Conservation (phyloP, 768 basidiomycete genomes). For the Suillus fuscotomentosus region DNA sequence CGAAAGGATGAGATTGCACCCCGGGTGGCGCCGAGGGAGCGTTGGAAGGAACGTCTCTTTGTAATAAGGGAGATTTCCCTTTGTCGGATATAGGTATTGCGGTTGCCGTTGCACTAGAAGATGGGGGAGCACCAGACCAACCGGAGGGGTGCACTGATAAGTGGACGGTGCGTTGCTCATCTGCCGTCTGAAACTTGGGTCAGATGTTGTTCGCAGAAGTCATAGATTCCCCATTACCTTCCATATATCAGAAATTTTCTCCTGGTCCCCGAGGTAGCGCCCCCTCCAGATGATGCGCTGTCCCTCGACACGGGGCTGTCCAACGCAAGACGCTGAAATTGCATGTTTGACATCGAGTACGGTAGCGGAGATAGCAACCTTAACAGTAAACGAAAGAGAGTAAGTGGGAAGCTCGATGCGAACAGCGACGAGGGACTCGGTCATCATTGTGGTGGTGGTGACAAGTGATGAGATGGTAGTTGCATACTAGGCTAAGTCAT, state of each 20-base stretch:
- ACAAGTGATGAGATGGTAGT: neutral
- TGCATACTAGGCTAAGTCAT: neutral
- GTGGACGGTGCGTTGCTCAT: conserved; percentile 64
- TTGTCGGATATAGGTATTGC: conserved; percentile 4
- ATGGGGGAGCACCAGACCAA: conserved; percentile 60
- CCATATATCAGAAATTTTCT: conserved; percentile 69
- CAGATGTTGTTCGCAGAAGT: neutral
- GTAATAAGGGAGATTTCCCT: conserved; percentile 4
- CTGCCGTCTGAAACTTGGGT: conserved; percentile 40
- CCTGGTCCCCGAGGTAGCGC: conserved; percentile 60
- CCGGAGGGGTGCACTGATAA: conserved; percentile 79
- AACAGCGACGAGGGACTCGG: conserved; percentile 35
- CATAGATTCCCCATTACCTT: conserved; percentile 42
- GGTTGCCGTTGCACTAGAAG: conserved; percentile 18
- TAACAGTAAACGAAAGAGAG: conserved; percentile 61
- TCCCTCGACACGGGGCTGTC: conserved; percentile 64
- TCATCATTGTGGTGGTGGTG: conserved; percentile 16
- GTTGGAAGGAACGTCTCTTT: neutral
- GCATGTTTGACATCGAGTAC: conserved; percentile 66
- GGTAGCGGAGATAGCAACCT: conserved; percentile 45
- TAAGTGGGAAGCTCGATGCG: conserved; percentile 78
- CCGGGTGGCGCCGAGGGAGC: conserved; percentile 1
- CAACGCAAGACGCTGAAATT: conserved; percentile 59
- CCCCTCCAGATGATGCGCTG: conserved; percentile 80
- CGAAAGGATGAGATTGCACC: conserved; percentile 8